Evolutionary conservation across 1,284 basidiomycete genomes (phyloP), one percentile per base, ranked within the genome.

Genomic region (Cryptococcus amylolentus): DNA sequence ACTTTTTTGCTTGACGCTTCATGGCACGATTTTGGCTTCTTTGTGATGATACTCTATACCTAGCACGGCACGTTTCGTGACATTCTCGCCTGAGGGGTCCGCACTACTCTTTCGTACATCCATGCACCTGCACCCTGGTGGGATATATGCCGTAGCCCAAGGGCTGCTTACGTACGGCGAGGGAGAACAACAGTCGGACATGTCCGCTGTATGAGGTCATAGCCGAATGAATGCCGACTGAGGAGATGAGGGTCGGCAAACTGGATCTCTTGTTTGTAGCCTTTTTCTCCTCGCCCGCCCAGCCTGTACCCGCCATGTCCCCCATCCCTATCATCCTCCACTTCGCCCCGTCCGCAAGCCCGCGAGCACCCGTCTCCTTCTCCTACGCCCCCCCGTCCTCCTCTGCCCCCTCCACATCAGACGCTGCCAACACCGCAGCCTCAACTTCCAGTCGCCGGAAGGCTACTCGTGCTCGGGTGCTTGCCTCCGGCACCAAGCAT

Each of bases 241-340:
- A 44, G 18, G 42, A 23, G 23, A 23, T 23, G 23, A 23, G 23
- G 23, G 23, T 23, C 23, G 23, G 18, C 14, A 20, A 20, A 8
- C 9, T 20, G 18, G n/a, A 5, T 44, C 40, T 42, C 7, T 42
- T 42, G 40, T 12, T 42, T 42, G 14, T 4, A 16, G 14, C 20
- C 12, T 12, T 44, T 12, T 44, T 12, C 16, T 18, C 10, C 42
- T 26, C 42, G 6, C 14, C 9, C 18, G n/a, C 9, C 23, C 26
- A 35, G 14, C 6, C 4, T 27, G 28, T 31, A n/a, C 31, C 43
- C 57, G 58, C 38, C 43, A 68, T 66, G 64, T 59, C 66, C n/a
- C 61, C 63, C 5, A 58, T 60, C 42, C 58, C 58, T 13, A 63
- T 68, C 55, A 63, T 63, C 26, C 55, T 63, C 54, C 57, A 62